Conservation (phyloP, 2,329 filamentous ascomycete genomes). For the Sporothrix pseudoabietina region DNA sequence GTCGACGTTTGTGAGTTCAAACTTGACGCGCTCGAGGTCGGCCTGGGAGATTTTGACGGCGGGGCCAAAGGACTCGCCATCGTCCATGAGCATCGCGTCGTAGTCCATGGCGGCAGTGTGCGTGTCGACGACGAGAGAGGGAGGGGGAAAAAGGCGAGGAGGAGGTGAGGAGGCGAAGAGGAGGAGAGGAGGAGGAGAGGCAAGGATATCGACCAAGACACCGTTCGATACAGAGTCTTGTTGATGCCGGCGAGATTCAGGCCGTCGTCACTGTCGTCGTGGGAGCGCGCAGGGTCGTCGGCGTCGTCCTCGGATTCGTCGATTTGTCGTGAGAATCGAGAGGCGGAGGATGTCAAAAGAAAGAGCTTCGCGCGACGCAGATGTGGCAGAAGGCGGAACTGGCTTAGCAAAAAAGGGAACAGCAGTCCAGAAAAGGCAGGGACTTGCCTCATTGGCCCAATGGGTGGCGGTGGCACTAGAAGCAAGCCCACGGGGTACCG, state of each 20-base stretch:
- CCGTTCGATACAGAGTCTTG: background rate
- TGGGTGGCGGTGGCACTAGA: constrained; percentile 22
- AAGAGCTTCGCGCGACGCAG: constrained; percentile 12
- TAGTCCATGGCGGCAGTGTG: constrained; percentile 54
- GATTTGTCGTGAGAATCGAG: background rate
- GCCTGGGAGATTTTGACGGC: constrained; percentile 69
- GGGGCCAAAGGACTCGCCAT: constrained; percentile 59
- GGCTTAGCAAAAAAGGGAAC: constrained; percentile 8
- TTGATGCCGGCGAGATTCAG: background rate
- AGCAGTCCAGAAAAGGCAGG: background rate
- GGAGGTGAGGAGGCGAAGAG: background rate
- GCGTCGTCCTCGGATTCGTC: background rate
- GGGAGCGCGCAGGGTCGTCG: background rate
- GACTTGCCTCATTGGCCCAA: background rate
- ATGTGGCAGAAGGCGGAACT: background rate
- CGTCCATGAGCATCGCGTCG: constrained; percentile 59
- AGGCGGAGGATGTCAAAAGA: background rate
- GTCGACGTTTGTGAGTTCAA: constrained; percentile 86
- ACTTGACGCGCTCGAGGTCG: constrained; percentile 80
- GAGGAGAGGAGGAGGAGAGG: background rate
- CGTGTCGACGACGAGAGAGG: background rate
- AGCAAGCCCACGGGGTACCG: background rate
- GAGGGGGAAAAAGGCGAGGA: background rate
- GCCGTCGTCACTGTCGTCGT: background rate
- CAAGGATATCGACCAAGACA: background rate